These are phyloP conservation scores for Simplicillium sp. DNA, from an alignment of 2,329 filamentous ascomycete genomes.

Conservation along the genomic window DNA sequence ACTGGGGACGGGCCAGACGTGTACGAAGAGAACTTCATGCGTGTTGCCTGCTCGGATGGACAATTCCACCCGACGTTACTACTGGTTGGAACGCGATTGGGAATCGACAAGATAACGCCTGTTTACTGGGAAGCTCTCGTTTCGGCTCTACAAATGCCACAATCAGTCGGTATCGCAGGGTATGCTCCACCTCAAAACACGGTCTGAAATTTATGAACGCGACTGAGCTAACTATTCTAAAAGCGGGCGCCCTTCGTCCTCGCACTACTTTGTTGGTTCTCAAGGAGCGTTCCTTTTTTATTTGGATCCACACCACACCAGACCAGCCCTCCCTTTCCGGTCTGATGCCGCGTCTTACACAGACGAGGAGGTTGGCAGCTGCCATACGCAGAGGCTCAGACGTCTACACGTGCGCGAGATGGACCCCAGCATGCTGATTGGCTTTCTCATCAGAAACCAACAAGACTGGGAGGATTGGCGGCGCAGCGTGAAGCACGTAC, in stretches of 20 bases:
- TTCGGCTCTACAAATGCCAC: conserved; percentile 71
- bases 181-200: conserved; percentile 29
- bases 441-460: conserved; percentile 76
- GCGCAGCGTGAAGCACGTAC: conserved; percentile 60
- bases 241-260: conserved; percentile 85
- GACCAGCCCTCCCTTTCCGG: conserved; percentile 60
- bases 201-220: too few species aligned
- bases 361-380: conserved; percentile 66
- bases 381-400: conserved; percentile 78
- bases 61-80: conserved; percentile 77
- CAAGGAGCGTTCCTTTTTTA: conserved; percentile 79
- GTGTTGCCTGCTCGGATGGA: conserved; percentile 59
- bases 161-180: conserved; percentile 96
- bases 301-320: conserved; percentile 84
- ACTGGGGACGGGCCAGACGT: conserved; percentile 87
- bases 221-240: not conserved
- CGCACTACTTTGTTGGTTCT: conserved; percentile 53
- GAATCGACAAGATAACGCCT: conserved; percentile 88
- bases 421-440: conserved; percentile 97
- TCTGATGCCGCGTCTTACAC: conserved; percentile 49
- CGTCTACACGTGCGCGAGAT: conserved; percentile 81
- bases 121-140: conserved; percentile 95
- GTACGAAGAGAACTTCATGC: conserved; percentile 81
- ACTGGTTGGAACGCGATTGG: conserved; percentile 77
- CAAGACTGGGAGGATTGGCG: conserved; percentile 82